Evolutionary conservation across 2,329 filamentous ascomycete species (phyloP).

Genomic region (Pseudogymnoascus sp.): DNA sequence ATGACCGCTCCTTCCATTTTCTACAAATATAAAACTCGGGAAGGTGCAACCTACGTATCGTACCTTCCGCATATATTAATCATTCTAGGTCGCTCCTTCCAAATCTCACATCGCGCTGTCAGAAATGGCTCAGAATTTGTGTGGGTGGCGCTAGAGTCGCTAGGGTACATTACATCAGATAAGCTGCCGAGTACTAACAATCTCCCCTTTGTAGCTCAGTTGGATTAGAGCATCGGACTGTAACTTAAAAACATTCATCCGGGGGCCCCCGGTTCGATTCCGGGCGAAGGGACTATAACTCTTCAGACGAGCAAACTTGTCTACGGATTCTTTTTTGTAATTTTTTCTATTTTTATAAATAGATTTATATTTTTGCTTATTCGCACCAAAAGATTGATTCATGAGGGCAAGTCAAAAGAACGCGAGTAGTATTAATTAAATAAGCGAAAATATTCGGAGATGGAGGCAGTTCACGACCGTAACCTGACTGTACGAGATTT

Average conservation of each 20-base stretch:
- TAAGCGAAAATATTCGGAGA: neutral
- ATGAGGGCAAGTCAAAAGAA: neutral
- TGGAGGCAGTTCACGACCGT: neutral
- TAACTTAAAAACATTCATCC: conserved; percentile 9
- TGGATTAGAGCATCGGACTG: conserved; percentile 11
- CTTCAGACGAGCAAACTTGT: conserved; percentile 3
- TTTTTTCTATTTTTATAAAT: neutral
- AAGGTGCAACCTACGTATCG: neutral
- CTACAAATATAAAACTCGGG: neutral
- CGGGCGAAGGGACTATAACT: conserved; percentile 10
- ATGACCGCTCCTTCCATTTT: neutral
- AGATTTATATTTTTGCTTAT: neutral
- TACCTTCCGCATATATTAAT: neutral
- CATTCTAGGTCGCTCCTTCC: neutral
- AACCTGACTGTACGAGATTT: too few species aligned
- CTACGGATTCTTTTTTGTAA: neutral
- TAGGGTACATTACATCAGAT: neutral
- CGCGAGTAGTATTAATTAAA: neutral
- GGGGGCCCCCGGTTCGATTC: conserved; percentile 11
- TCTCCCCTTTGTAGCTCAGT: conserved; percentile 11
- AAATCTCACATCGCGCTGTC: neutral
- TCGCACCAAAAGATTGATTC: neutral
- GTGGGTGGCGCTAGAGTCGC: neutral
- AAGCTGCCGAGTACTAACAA: neutral
- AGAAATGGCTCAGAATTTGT: neutral